Conservation (phyloP, 805 yeast species). For the Teunomyces cretensis region DNA sequence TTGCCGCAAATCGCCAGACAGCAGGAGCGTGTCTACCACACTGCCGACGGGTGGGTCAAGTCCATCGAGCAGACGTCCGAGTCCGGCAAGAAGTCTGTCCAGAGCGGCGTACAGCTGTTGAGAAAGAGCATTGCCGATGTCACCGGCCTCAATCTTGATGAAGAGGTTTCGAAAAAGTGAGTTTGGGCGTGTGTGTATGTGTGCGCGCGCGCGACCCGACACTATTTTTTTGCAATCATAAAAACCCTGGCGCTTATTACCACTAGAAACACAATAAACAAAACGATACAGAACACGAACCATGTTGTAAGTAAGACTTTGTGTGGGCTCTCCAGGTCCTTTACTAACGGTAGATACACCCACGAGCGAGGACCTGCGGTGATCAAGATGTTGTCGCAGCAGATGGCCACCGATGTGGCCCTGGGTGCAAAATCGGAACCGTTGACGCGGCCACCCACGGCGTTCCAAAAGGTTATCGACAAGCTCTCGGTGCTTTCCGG, state of each 20-base stretch:
- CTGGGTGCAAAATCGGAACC: slow-evolving; percentile 3
- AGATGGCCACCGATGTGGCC: not conserved
- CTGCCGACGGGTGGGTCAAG: slow-evolving; percentile 45
- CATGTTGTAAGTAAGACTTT: slow-evolving; percentile 2
- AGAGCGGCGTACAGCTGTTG: slow-evolving; percentile 36
- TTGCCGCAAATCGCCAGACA: slow-evolving; percentile 64
- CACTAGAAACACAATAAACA: not conserved
- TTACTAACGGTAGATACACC: not conserved
- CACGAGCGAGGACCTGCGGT: not conserved
- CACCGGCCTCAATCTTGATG: slow-evolving; percentile 71
- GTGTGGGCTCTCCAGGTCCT: no score
- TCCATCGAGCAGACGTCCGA: slow-evolving; percentile 45
- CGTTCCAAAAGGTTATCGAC: slow-evolving; percentile 20
- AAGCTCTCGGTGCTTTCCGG: slow-evolving; percentile 11
- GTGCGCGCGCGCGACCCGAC: slow-evolving; percentile 1
- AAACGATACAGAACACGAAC: not conserved
- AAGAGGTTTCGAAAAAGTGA: slow-evolving; percentile 56
- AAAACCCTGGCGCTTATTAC: not conserved
- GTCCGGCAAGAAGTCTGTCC: slow-evolving; percentile 36
- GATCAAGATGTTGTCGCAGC: slow-evolving; percentile 2
- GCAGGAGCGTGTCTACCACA: slow-evolving; percentile 51
- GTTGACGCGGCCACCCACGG: slow-evolving; percentile 21
- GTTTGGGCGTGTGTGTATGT: no score
- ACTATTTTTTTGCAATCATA: not conserved
- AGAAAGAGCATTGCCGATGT: slow-evolving; percentile 47